These are phyloP conservation scores for Leishmania tarentolae DNA, from an alignment of 208 protist genomes.

Conservation along the genomic window DNA sequence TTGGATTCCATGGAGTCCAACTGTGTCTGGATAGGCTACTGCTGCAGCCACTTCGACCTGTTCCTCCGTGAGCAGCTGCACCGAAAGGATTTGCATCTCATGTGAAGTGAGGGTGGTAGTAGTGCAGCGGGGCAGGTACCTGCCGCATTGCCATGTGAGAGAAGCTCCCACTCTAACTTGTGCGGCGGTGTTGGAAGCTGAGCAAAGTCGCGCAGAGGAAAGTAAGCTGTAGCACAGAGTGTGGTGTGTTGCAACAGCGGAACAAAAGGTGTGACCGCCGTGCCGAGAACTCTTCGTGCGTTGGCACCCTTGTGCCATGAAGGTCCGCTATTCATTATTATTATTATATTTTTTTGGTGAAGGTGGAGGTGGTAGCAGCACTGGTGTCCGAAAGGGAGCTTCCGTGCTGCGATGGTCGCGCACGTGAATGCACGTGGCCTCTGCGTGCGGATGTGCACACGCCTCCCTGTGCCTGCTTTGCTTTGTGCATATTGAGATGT, in stretches of 20 bases:
- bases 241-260: background rate
- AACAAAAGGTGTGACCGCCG: background rate
- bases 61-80: constrained; percentile 40
- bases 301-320: no score
- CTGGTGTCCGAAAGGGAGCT: background rate
- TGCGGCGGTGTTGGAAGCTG: constrained; percentile 38
- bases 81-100: constrained; percentile 18
- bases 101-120: background rate
- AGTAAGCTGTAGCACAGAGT: no score
- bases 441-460: background rate
- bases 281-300: background rate
- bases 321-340: background rate
- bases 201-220: background rate
- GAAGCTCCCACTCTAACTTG: background rate
- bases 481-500: background rate
- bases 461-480: background rate
- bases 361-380: background rate
- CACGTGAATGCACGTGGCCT: background rate
- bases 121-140: constrained; percentile 18
- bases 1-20: constrained; percentile 65
- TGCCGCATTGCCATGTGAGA: background rate
- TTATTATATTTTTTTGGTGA: no score
- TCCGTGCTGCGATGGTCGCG: background rate
- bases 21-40: constrained; percentile 75
- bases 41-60: constrained; percentile 51